Base-by-base conservation (phyloP, 179 eudicot species). In the Beta lomatogona region DNA sequence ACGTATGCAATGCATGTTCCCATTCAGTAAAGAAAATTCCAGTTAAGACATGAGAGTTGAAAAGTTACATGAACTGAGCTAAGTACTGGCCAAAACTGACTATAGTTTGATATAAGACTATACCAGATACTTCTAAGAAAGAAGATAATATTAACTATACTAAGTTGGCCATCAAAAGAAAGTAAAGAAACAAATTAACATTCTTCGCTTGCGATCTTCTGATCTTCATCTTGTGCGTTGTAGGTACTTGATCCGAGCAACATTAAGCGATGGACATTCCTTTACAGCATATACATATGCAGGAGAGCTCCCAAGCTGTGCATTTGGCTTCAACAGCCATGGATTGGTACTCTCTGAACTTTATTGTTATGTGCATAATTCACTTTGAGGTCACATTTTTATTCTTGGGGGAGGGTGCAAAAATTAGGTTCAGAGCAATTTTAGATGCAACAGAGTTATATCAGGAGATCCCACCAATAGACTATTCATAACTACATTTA, bases 251-350 rank as follows among this genome's bases (percentile, higher is more conserved):
- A 88, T 95, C 80, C 88, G 77, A 87, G 97, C 90, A 55, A 85
- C 82, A 75, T 77, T 95, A 68, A 41, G 82, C 13, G 82, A 89
- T 85, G 96, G 96, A 59, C 71, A 74, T 28, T 86, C 87, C 25
- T 95, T 88, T 86, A 91, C 95, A 58, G 99, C 97, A 79, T 95
- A 95, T 77, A 91, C 96, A 14, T 94, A 95, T 82, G 99, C 98
- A 73, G 98, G 98, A 61, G 98, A 95, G 87, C 97, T 95, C 55
- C 97, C 98, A n/a, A 95, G 98, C 88, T 95, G 99, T 79, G 99
- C 98, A 31, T 95, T 94, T 77, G 98, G 98, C 54, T 95, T 90
- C 78, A 94, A 94, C 83, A 92, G 73, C 77, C 89, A 87, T 70
- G 98, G 98, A 71, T 65, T 95, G 93, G 98, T 95, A 89, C 68